phyloP scores from a whole-genome alignment of 495 filamentous ascomycete species.

The Alectoria sarmentosa region DNA sequence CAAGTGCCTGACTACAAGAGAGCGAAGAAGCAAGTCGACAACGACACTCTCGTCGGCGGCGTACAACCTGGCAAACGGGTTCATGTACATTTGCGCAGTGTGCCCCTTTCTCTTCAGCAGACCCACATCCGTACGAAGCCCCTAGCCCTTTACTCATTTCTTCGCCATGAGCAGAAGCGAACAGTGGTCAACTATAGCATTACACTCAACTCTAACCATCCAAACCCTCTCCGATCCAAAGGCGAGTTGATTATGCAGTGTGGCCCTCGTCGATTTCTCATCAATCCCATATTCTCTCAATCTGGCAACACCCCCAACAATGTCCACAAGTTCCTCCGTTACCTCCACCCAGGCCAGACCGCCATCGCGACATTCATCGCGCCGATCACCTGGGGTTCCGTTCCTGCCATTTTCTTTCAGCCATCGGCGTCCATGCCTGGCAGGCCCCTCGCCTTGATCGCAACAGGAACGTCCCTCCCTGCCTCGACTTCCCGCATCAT shows the following conservation, averaged over 20 bases:
- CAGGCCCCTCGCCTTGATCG: slow-evolving; percentile 60
- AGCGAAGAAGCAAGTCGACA: slow-evolving; percentile 61
- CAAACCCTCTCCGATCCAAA: slow-evolving; percentile 76
- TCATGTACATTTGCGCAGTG: slow-evolving; percentile 66
- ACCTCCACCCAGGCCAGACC: slow-evolving; percentile 81
- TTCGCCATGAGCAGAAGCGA: slow-evolving; percentile 91
- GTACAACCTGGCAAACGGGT: slow-evolving; percentile 77
- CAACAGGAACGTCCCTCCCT: slow-evolving; percentile 75
- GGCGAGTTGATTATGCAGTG: slow-evolving; percentile 83
- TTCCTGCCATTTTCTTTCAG: slow-evolving; percentile 83
- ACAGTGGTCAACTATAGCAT: slow-evolving; percentile 82
- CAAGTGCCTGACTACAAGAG: slow-evolving; percentile 78
- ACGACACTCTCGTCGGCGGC: slow-evolving; percentile 80
- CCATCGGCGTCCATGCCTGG: slow-evolving; percentile 17
- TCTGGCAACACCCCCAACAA: slow-evolving; percentile 82
- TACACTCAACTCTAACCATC: slow-evolving; percentile 63
- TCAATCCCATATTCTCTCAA: slow-evolving; percentile 87
- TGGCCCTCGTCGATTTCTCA: slow-evolving; percentile 73
- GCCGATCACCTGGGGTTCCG: slow-evolving; percentile 85
- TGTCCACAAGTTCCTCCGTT: slow-evolving; percentile 94
- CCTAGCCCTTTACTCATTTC: slow-evolving; percentile 68
- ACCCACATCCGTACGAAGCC: slow-evolving; percentile 50
- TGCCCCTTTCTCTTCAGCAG: slow-evolving; percentile 53
- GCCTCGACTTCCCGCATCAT: slow-evolving; percentile 75
- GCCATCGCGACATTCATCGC: slow-evolving; percentile 88